phyloP scores from a whole-genome alignment of 2,329 filamentous ascomycete species.

The Ceratocystis cacaofunesta region DNA sequence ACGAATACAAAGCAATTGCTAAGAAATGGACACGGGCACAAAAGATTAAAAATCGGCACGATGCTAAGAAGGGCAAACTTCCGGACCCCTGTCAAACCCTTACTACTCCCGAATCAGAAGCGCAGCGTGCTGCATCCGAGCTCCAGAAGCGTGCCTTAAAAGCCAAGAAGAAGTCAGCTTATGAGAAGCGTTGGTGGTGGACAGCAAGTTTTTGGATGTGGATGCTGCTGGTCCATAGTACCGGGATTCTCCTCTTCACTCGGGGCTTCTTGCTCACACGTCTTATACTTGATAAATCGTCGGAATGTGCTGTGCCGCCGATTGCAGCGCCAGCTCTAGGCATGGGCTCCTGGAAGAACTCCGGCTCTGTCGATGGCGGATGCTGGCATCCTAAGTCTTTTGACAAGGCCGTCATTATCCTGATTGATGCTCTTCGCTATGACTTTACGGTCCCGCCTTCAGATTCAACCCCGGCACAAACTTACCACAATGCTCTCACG shows the following conservation, averaged over 20 bases:
- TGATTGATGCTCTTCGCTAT: constrained; percentile 89
- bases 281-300: constrained; percentile 62
- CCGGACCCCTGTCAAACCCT: neutral
- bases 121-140: constrained; percentile 8
- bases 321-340: constrained; percentile 30
- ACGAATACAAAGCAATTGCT: constrained; percentile 39
- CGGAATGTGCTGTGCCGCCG: constrained; percentile 54
- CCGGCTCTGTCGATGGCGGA: constrained; percentile 41
- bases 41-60: constrained; percentile 32
- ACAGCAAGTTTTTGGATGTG: constrained; percentile 53
- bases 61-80: constrained; percentile 22
- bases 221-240: constrained; percentile 57
- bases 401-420: constrained; percentile 73
- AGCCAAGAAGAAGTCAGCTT: constrained; percentile 21
- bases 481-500: constrained; percentile 76
- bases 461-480: constrained; percentile 29
- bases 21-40: constrained; percentile 40
- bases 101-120: constrained; percentile 4
- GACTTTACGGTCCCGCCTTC: constrained; percentile 82
- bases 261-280: constrained; percentile 88
- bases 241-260: constrained; percentile 83
- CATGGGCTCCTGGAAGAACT: constrained; percentile 25
- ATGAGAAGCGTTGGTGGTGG: constrained; percentile 41
- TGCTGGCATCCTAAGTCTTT: constrained; percentile 97
- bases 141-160: constrained; percentile 10